Conservation (phyloP, 2,329 filamentous ascomycete genomes). For the Cryphonectria parasitica region DNA sequence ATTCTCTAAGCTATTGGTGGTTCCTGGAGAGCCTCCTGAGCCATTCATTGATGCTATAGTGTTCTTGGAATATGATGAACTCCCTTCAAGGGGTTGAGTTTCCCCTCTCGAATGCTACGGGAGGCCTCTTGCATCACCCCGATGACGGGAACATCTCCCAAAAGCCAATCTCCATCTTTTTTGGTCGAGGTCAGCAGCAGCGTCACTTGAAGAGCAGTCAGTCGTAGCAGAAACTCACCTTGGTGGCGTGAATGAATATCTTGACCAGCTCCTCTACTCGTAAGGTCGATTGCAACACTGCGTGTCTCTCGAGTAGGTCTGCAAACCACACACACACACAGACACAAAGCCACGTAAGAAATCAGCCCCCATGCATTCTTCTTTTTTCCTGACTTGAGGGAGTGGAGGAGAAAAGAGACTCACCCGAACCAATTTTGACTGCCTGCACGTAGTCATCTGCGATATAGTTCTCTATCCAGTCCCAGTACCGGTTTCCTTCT, state of each 20-base stretch:
- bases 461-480: conserved; percentile 89
- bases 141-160: conserved; percentile 64
- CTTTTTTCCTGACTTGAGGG: neutral
- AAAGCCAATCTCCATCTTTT: conserved; percentile 72
- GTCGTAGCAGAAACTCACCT: conserved; percentile 53
- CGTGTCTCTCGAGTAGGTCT: conserved; percentile 78
- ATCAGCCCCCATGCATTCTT: neutral
- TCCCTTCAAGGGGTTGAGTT: neutral
- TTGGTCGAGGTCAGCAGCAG: conserved; percentile 31
- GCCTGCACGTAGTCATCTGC: conserved; percentile 78
- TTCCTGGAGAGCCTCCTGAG: neutral
- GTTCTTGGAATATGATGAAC: neutral
- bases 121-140: conserved; percentile 20
- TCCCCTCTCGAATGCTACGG: neutral
- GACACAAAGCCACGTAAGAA: neutral
- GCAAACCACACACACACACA: neutral
- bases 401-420: conserved; percentile 32
- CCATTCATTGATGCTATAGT: neutral
- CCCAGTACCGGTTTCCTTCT: conserved; percentile 77
- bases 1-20: neutral
- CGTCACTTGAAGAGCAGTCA: neutral
- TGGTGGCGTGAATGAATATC: conserved; percentile 87
- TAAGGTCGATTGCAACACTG: conserved; percentile 70
- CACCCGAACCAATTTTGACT: conserved; percentile 71
- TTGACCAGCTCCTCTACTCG: conserved; percentile 80